Conservation (phyloP, 1,284 basidiomycete species). For the Sphagnurus paluster region DNA sequence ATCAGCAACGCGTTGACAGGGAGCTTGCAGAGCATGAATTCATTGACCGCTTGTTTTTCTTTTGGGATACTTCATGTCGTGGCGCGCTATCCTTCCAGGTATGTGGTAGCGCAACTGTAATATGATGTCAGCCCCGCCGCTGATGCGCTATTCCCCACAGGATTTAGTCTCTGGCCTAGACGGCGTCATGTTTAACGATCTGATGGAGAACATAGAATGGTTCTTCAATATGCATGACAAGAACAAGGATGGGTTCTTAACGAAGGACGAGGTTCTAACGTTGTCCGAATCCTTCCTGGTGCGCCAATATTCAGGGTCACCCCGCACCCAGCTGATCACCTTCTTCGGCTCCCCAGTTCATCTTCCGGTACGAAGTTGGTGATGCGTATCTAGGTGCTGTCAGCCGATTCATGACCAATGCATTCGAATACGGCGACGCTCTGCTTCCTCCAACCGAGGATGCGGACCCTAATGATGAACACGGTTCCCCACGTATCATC, state of each 20-base stretch:
- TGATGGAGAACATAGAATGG: conserved; percentile 99
- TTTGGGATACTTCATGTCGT: conserved; percentile 82
- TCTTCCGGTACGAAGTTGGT: conserved; percentile 96
- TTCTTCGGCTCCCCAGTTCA: conserved; percentile 62
- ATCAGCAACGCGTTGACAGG: conserved; percentile 77
- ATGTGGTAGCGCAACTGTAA: conserved; percentile 10
- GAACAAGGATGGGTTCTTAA: conserved; percentile 91
- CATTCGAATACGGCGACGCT: conserved; percentile 94
- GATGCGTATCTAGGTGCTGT: conserved; percentile 96
- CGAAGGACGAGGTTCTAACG: conserved; percentile 95
- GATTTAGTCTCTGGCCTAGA: conserved; percentile 91
- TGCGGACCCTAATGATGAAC: conserved; percentile 26
- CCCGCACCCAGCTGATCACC: not conserved
- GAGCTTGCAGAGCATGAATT: conserved; percentile 83
- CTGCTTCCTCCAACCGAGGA: conserved; percentile 52
- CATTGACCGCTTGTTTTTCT: conserved; percentile 82
- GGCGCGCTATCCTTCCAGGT: conserved; percentile 89
- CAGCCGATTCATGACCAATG: conserved; percentile 95
- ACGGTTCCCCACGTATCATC: conserved; percentile 45
- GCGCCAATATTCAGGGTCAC: conserved; percentile 27
- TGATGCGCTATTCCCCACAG: conserved; percentile 37
- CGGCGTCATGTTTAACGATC: conserved; percentile 91
- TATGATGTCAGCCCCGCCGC: not conserved
- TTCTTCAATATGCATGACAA: conserved; percentile 97
- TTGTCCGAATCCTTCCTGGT: conserved; percentile 93